Percentiles rank a stretch among this genome's conserved stretches.
Evolutionary conservation across 257 asterid genomes (phyloP).

Genomic region (Anisodus tanguticus): DNA sequence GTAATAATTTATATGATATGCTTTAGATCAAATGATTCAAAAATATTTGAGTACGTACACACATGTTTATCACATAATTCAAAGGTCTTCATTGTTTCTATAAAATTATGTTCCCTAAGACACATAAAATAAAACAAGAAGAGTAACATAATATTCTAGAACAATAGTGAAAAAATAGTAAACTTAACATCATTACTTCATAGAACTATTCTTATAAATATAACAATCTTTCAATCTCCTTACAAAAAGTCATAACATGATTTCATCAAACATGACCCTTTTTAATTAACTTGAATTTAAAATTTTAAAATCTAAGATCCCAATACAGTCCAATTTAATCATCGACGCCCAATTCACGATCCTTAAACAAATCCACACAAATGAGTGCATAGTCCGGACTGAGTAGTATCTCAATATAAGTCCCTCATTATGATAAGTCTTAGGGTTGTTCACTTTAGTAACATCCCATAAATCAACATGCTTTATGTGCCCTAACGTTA

Average conservation of each 20-base stretch:
- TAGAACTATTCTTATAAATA: not conserved
- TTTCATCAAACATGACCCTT: not conserved
- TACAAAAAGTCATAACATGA: not conserved
- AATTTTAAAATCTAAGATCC: not conserved
- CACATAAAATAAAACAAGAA: too few species aligned
- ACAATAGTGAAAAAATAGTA: not conserved
- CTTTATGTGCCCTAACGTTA: slow-evolving; percentile 44
- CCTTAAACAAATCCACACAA: slow-evolving; percentile 53
- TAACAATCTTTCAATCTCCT: not conserved
- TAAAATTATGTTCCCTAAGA: too few species aligned
- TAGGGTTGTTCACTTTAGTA: slow-evolving; percentile 42
- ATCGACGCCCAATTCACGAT: slow-evolving; percentile 38
- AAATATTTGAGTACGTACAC: too few species aligned
- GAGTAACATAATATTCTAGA: not conserved
- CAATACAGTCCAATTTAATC: slow-evolving; percentile 52
- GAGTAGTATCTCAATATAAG: slow-evolving; percentile 41
- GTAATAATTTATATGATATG: too few species aligned
- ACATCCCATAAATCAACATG: slow-evolving; percentile 57
- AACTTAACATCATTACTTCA: not conserved
- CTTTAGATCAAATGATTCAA: too few species aligned
- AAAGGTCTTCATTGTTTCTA: too few species aligned
- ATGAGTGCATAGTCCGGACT: slow-evolving; percentile 37
- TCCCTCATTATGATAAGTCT: slow-evolving; percentile 34
- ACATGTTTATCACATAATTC: too few species aligned
- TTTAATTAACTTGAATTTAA: slow-evolving; percentile 41